These are phyloP conservation scores for Ilyonectria mors-panacis DNA, from an alignment of 2,329 filamentous ascomycete species.

Conservation along the genomic window DNA sequence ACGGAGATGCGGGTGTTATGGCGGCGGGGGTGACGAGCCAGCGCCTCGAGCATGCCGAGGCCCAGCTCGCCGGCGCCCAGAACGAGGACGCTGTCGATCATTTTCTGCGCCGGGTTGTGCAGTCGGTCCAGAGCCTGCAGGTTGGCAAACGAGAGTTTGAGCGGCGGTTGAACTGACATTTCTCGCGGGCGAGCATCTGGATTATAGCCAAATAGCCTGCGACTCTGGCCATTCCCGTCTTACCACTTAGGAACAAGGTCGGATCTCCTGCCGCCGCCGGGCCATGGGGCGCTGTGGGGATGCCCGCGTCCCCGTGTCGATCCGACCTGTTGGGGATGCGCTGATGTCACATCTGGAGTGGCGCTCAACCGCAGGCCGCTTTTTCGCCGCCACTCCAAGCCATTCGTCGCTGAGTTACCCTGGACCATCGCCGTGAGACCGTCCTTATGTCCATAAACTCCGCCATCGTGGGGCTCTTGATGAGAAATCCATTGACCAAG, in stretches of 20 bases:
- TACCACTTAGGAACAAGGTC: constrained; percentile 22
- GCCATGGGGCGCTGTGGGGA: constrained; percentile 10
- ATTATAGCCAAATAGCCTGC: constrained; percentile 38
- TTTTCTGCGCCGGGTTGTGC: constrained; percentile 39
- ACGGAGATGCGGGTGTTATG: constrained; percentile 60
- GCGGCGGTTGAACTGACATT: constrained; percentile 40
- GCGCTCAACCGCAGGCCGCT: constrained; percentile 30
- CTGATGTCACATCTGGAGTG: constrained; percentile 39
- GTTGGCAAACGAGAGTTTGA: constrained; percentile 47
- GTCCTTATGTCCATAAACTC: constrained; percentile 28
- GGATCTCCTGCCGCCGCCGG: background rate
- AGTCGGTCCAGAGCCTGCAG: constrained; percentile 45
- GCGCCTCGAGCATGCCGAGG: constrained; percentile 65
- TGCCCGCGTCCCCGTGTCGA: constrained; percentile 17
- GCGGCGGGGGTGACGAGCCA: constrained; percentile 62
- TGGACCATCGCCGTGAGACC: background rate
- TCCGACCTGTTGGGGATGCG: constrained; percentile 34
- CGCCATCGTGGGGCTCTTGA: background rate
- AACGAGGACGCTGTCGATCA: constrained; percentile 64
- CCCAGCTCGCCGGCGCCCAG: constrained; percentile 79
- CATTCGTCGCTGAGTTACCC: constrained; percentile 7
- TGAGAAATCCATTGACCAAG: background rate
- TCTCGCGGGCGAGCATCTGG: constrained; percentile 16
- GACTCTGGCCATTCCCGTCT: constrained; percentile 21
- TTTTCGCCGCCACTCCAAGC: constrained; percentile 6